Conservation (phyloP, 2,329 filamentous ascomycete species). For the Fusarium mangiferae region DNA sequence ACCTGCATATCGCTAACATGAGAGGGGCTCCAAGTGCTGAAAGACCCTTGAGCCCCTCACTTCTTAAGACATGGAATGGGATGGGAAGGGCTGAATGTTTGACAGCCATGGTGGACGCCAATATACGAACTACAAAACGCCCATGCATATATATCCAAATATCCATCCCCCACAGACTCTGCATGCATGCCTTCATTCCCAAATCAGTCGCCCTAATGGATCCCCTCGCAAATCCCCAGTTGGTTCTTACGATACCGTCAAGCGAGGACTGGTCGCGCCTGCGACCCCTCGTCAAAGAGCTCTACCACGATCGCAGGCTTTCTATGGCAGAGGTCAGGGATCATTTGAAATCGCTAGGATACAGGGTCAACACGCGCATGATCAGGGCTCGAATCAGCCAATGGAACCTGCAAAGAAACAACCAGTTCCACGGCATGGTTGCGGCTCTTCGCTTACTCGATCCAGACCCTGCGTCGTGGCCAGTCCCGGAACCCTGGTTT, state of each 20-base stretch:
- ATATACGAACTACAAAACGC: neutral
- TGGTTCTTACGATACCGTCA: neutral
- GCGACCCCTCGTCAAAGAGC: neutral
- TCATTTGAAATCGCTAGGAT: neutral
- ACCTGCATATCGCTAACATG: neutral
- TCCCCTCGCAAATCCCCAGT: neutral
- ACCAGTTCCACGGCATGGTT: neutral
- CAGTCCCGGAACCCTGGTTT: neutral
- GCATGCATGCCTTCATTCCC: neutral
- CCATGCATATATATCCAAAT: neutral
- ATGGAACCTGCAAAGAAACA: neutral
- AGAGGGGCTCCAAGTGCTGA: neutral
- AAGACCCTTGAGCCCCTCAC: neutral
- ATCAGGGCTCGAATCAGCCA: neutral
- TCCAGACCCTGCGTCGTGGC: neutral
- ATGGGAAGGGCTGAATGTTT: neutral
- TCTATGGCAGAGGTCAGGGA: neutral
- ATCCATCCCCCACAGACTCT: neutral
- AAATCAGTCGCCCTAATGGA: neutral
- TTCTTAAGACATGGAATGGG: neutral
- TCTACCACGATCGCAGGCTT: neutral
- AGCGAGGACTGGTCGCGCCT: neutral
- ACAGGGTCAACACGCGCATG: neutral
- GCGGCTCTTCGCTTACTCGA: neutral
- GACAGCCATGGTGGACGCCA: neutral